Base-by-base conservation (phyloP, 306 rosid species). In the Neltuma alba region DNA sequence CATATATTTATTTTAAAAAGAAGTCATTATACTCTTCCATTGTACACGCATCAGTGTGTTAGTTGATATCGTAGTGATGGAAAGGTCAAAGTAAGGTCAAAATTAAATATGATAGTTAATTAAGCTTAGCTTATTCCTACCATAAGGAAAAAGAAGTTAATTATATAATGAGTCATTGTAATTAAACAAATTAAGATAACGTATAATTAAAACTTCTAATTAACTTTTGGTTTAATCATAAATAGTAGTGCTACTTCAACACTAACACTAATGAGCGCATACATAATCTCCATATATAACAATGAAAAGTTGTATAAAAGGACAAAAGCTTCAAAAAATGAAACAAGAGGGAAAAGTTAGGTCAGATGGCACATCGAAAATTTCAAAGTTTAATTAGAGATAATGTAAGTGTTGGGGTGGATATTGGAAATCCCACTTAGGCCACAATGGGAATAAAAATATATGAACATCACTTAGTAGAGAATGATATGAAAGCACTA, bases 371-470 rank as follows among this genome's bases (percentile, higher is more conserved):
- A 27, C 37, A 44, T 23, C 28, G 38, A 44, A 36, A 28, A 25
- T 44, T 41, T 25, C 57, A 0, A 70, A 45, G 55, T 44, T 15
- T 38, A n/a, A n/a, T n/a, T n/a, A 1, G 54, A 31, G 74, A 50
- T 69, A 42, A 27, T 40, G 61, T 37, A n/a, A n/a, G 41, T 6
- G 41, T 36, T 36, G 16, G 0, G 0, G 41, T 28, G 6, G 27
- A n/a, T 63, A 58, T 57, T 86, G 89, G 89, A 75, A 84, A 82
- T 88, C 92, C 88, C 52, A 88, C 89, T 82, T 42, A 82, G 85
- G 83, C 65, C 83, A 75, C 87, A 36, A 47, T 48, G 9, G 1
- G 1, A n/a, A 60, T 38, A 74, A 79, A 79, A 79, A 28, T 2
- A 69, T 48, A 77, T 77, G 62, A 77, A 3, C 50, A 44, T 44